Base-by-base conservation (phyloP, 2,329 filamentous ascomycete species). In the Fonsecaea nubica region DNA sequence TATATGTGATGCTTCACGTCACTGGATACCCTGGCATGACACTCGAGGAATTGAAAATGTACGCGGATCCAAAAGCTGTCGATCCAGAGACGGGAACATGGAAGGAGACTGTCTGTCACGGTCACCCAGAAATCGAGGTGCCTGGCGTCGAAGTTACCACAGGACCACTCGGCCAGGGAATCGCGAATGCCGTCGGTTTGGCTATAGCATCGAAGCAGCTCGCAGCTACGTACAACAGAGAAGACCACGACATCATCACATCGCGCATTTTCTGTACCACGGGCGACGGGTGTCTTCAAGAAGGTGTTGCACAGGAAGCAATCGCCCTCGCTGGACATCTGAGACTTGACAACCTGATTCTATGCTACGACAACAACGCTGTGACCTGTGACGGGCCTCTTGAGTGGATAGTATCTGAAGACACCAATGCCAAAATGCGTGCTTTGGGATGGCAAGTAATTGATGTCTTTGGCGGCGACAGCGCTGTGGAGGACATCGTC, bases 311-410 rank as follows among this genome's bases (percentile, higher is more conserved):
- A 0, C 77, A 86, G 2, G 86, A 88, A 73, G 82, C 86, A 0
- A 82, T 88, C 52, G 81, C 81, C 5, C 80, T 86, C 4, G 85
- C 85, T 9, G 86, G 85, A 1, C 84, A 87, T 73, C 80, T 81
- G 73, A 80, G 79, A 69, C 77, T 88, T 8, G 82, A 84, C 75
- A 88, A 87, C 72, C 76, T 88, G 0, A 81, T 81, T 3, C 75
- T 88, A 30, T 83, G 86, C 57, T 88, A 87, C 69, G 86, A 88
- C 69, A 87, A 88, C 75, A 87, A 88, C 73, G 82, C 85, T 70
- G 77, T 88, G 52, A 87, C 85, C 4, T 87, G 85, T 71, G 86
- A 87, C 65, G 86, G 86, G 0, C 81, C 80, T 2, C 80, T 87
- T 2, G 85, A 87, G 72, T 77, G 82, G 32, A 80, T 80, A 1